phyloP scores from a whole-genome alignment of 2,329 filamentous ascomycete genomes.

The Claviceps fusiformis region DNA sequence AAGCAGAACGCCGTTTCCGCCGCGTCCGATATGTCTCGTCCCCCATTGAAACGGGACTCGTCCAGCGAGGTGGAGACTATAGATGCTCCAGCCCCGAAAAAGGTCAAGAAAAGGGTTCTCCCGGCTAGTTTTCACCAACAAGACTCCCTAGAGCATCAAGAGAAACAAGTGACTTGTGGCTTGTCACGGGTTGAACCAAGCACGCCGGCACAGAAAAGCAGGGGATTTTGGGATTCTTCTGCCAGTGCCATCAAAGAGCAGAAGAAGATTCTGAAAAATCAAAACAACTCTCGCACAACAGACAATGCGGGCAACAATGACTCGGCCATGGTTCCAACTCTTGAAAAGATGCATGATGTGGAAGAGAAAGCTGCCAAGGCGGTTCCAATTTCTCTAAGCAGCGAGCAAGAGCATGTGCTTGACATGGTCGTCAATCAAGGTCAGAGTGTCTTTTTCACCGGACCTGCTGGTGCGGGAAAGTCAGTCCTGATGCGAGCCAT shows the following conservation, averaged over 20 bases:
- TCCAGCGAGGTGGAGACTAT: slow-evolving; percentile 17
- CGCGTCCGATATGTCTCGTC: slow-evolving; percentile 10
- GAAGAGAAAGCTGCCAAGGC: slow-evolving; percentile 26
- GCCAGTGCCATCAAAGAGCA: slow-evolving; percentile 64
- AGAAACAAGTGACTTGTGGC: slow-evolving; percentile 1
- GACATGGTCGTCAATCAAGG: slow-evolving; percentile 66
- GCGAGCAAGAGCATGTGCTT: slow-evolving; percentile 74
- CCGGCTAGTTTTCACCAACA: slow-evolving; percentile 32
- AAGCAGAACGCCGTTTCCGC: slow-evolving; percentile 8
- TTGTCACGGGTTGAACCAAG: slow-evolving; percentile 8
- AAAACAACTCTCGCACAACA: slow-evolving; percentile 23
- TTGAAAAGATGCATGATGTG: slow-evolving; percentile 28
- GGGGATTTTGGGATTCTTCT: slow-evolving; percentile 55
- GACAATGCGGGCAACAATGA: slow-evolving; percentile 12
- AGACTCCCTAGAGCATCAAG: slow-evolving; percentile 22
- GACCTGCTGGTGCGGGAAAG: slow-evolving; percentile 92
- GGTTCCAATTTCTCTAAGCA: slow-evolving; percentile 55
- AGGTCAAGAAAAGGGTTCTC: slow-evolving; percentile 49
- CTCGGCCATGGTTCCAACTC: slow-evolving; percentile 19
- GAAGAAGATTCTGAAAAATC: slow-evolving; percentile 59
- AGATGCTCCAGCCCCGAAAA: slow-evolving; percentile 15
- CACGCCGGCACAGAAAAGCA: slow-evolving; percentile 22
- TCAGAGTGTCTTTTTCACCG: slow-evolving; percentile 94
- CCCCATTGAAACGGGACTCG: slow-evolving; percentile 29
- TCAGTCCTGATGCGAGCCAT: slow-evolving; percentile 91